phyloP scores from a whole-genome alignment of 2,329 filamentous ascomycete species.

The Keithomyces neogunnii region DNA sequence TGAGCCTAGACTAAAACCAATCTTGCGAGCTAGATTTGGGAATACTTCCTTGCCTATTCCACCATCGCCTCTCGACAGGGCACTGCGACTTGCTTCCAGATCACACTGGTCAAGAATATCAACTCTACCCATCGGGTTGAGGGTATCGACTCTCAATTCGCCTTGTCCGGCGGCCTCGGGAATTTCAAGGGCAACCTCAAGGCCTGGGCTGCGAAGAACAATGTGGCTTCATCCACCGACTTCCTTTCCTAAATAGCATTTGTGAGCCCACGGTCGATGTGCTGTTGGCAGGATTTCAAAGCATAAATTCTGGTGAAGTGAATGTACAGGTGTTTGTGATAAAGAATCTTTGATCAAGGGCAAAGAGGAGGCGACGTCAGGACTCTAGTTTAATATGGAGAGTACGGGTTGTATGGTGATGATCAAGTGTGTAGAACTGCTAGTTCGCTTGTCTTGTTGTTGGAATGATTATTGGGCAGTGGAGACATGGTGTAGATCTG shows the following conservation, averaged over 20 bases:
- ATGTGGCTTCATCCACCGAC: conserved; percentile 22
- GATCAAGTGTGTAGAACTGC: too few relatives aligned
- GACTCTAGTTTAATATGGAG: too few relatives aligned
- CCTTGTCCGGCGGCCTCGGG: conserved; percentile 53
- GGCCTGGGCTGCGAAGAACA: conserved; percentile 28
- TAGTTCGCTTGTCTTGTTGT: too few relatives aligned
- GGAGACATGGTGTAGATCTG: too few relatives aligned
- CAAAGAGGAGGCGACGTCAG: too few relatives aligned
- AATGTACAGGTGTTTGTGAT: too few relatives aligned
- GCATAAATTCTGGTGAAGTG: too few relatives aligned
- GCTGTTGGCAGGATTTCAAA: too few relatives aligned
- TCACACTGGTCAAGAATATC: conserved; percentile 84
- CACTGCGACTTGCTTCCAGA: conserved; percentile 80
- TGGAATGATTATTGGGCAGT: too few relatives aligned
- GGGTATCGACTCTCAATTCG: conserved; percentile 63
- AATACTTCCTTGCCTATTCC: conserved; percentile 81
- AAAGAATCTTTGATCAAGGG: too few relatives aligned
- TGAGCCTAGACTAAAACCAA: neutral
- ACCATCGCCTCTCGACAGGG: conserved; percentile 83
- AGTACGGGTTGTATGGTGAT: too few relatives aligned
- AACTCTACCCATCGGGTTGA: conserved; percentile 82
- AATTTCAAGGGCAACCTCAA: conserved; percentile 24
- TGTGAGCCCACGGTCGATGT: neutral
- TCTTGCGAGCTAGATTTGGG: conserved; percentile 62
- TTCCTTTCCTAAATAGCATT: conserved; percentile 11